Evolutionary conservation across 305 asterid genomes (phyloP), one percentile per base, ranked within the genome.

Genomic region (Fraxinus albicans): DNA sequence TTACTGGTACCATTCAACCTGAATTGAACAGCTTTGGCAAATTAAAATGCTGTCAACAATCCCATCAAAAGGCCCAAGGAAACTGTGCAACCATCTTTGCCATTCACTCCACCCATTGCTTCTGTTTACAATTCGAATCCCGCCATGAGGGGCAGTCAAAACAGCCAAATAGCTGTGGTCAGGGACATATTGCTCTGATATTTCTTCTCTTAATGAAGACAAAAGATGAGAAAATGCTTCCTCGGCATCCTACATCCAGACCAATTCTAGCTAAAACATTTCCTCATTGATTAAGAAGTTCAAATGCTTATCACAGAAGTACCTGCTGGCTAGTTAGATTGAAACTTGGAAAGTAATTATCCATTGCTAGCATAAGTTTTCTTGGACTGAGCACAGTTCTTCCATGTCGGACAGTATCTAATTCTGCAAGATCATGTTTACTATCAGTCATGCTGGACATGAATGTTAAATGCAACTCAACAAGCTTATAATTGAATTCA

Each of bases 301-400:
- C 15, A 70, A 70, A 60, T 74, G 79, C 33, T 53, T 78, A 85
- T 77, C 73, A 82, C 40, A 81, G 12, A 79, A 67, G 33, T 77
- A 96, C 99, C 98, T 96, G 99, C 85, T 96, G 98, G 81, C 87
- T 85, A 15, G 98, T 91, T 86, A 96, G 91, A 86, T 85, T 91
- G 89, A 96, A 96, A 85, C 83, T 87, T 33, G 98, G 98, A 87
- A 91, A 78, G 81, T 96, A 92, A 75, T 78, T 87, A 75, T 86
- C 92, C 94, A 96, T 88, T 15, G 94, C 92, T 60, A 86, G 85
- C 99, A 96, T 96, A 87, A 96, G 81, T 50, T 83, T 87, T 42
- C 89, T 90, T 27, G 99, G 99, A 86, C 90, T 92, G 79, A 89
- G 86, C 50, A 91, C 90, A 31, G 91, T 87, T 86, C 89, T 88